Conservation (phyloP, 371 early-diverging fungal genomes). For the Syncephalastrum monosporum region DNA sequence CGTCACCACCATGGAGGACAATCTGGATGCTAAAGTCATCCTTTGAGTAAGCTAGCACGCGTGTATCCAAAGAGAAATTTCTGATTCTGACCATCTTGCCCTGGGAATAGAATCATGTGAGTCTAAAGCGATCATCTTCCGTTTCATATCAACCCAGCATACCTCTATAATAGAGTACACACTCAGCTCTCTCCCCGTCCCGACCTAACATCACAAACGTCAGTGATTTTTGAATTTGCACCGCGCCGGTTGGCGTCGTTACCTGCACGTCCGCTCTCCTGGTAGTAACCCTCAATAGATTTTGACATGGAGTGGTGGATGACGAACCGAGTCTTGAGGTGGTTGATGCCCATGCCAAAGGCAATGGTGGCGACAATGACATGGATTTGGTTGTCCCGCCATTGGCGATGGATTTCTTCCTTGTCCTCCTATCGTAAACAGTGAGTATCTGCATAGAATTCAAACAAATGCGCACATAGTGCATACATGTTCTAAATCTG, state of each 20-base stretch:
- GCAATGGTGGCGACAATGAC: slow-evolving; percentile 99
- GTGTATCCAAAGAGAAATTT: neutral
- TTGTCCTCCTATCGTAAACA: slow-evolving; percentile 50
- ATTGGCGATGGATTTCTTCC: slow-evolving; percentile 67
- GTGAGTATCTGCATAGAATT: neutral
- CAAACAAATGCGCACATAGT: neutral
- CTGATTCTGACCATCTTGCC: slow-evolving; percentile 51
- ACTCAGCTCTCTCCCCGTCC: slow-evolving; percentile 70
- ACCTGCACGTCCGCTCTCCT: slow-evolving; percentile 93
- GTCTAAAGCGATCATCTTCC: too few relatives aligned
- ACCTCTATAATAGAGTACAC: slow-evolving; percentile 72
- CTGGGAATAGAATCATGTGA: slow-evolving; percentile 7
- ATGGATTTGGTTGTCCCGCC: slow-evolving; percentile 67
- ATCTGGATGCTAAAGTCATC: slow-evolving; percentile 39
- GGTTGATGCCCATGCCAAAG: slow-evolving; percentile 93
- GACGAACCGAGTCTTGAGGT: slow-evolving; percentile 84
- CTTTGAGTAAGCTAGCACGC: neutral
- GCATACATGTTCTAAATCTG: slow-evolving; percentile 69
- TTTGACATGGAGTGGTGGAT: slow-evolving; percentile 86
- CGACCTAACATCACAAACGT: slow-evolving; percentile 28
- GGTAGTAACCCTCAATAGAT: slow-evolving; percentile 89
- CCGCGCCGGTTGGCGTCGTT: neutral
- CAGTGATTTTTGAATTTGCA: neutral
- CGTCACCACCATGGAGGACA: slow-evolving; percentile 63
- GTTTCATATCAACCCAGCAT: too few relatives aligned